Conservation (phyloP, 1,284 basidiomycete genomes). For the Tilletiopsis washingtonensis region DNA sequence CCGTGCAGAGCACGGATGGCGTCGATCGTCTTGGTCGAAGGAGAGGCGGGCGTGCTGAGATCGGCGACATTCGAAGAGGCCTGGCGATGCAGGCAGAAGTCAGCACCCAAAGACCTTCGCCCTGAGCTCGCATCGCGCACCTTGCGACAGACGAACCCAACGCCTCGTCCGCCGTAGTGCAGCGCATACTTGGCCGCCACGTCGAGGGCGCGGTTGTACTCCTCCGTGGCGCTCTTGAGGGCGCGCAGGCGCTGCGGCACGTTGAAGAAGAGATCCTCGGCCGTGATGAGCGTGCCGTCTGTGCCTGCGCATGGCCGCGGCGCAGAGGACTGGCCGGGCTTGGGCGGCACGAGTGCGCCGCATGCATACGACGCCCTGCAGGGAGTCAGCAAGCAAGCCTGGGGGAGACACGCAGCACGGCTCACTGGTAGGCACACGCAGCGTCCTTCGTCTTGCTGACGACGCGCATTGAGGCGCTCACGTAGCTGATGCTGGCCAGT, state of each 20-base stretch:
- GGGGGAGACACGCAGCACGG: not conserved
- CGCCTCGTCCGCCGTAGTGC: slow-evolving; percentile 50
- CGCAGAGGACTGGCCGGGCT: slow-evolving; percentile 25
- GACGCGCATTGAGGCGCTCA: slow-evolving; percentile 71
- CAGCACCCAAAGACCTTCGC: not conserved
- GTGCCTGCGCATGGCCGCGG: slow-evolving; percentile 88
- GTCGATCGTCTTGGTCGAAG: slow-evolving; percentile 57
- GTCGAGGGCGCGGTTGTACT: slow-evolving; percentile 84
- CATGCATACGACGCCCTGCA: slow-evolving; percentile 28
- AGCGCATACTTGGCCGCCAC: slow-evolving; percentile 85
- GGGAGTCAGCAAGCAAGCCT: not conserved
- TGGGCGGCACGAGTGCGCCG: slow-evolving; percentile 24
- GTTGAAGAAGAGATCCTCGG: slow-evolving; percentile 93
- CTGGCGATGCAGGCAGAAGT: slow-evolving; percentile 5
- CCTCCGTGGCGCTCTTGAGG: slow-evolving; percentile 76
- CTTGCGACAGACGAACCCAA: slow-evolving; percentile 63
- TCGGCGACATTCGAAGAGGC: slow-evolving; percentile 52
- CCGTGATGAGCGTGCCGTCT: slow-evolving; percentile 86
- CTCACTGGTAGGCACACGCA: slow-evolving; percentile 33
- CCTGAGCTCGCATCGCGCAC: not conserved
- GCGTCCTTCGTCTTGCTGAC: slow-evolving; percentile 60
- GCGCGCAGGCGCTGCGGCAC: slow-evolving; percentile 80
- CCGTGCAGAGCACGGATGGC: slow-evolving; percentile 79
- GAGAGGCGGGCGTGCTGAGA: slow-evolving; percentile 66
- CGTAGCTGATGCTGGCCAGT: slow-evolving; percentile 90